Conservation (phyloP, 2,329 filamentous ascomycete genomes). For the Sporothrix humicola region DNA sequence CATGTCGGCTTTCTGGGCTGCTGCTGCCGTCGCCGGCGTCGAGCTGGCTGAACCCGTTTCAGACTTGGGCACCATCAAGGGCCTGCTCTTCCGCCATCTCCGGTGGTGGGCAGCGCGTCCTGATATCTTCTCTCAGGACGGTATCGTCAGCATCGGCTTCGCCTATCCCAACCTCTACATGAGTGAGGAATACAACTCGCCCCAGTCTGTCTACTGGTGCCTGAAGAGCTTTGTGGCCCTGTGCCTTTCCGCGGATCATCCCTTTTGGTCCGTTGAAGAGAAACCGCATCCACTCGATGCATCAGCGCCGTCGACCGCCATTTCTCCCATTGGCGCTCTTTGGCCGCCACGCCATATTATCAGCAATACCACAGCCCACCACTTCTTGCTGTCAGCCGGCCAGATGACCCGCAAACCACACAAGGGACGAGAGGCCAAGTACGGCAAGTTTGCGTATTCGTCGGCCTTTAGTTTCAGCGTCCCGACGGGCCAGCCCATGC, state of each 20-base stretch:
- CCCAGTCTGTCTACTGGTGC: constrained; percentile 61
- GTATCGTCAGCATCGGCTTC: constrained; percentile 51
- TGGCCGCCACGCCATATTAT: constrained; percentile 55
- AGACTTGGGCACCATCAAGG: not conserved
- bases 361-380: constrained; percentile 45
- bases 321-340: constrained; percentile 46
- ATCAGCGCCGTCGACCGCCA: not conserved
- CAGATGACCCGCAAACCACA: constrained; percentile 45
- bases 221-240: constrained; percentile 56
- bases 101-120: constrained; percentile 4
- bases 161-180: constrained; percentile 57
- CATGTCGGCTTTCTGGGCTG: constrained; percentile 51
- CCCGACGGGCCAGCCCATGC: constrained; percentile 39
- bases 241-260: constrained; percentile 41
- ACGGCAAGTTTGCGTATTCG: constrained; percentile 51
- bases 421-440: constrained; percentile 48
- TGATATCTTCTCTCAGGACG: constrained; percentile 35
- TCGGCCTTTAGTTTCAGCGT: constrained; percentile 50
- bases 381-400: constrained; percentile 48
- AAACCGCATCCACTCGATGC: not conserved
- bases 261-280: not conserved
- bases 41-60: constrained; percentile 35
- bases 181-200: constrained; percentile 62
- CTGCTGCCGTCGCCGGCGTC: constrained; percentile 47
- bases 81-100: not conserved